Evolutionary conservation across 1,284 basidiomycete genomes (phyloP).

Genomic region (Ganoderma leucocontextum): DNA sequence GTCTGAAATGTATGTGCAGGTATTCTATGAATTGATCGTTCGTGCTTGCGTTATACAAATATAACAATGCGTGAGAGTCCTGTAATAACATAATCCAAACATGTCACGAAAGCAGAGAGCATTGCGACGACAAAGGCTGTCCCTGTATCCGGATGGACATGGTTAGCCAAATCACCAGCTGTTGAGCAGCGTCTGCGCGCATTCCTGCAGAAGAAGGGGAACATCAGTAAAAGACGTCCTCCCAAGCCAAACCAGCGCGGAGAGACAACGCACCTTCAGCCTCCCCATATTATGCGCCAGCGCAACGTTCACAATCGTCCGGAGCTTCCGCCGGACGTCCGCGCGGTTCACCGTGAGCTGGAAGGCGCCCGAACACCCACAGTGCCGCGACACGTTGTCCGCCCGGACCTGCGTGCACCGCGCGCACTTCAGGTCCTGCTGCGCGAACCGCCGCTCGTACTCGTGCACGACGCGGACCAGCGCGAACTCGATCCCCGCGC

Average conservation of each 20-base stretch:
- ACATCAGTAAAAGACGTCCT: slow-evolving; percentile 3
- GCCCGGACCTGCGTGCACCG: slow-evolving; percentile 91
- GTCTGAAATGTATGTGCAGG: not conserved
- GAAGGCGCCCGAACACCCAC: slow-evolving; percentile 89
- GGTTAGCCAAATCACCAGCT: slow-evolving; percentile 27
- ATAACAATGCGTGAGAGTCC: slow-evolving; percentile 29
- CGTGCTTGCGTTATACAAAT: slow-evolving; percentile 18
- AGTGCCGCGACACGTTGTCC: slow-evolving; percentile 87
- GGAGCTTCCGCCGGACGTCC: slow-evolving; percentile 74
- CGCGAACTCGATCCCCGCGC: slow-evolving; percentile 84
- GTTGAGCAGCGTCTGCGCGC: slow-evolving; percentile 33
- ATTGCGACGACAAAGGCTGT: slow-evolving; percentile 11
- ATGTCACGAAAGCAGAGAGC: slow-evolving; percentile 26
- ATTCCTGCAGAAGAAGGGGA: slow-evolving; percentile 50
- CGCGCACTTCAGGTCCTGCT: slow-evolving; percentile 89
- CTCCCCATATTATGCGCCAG: slow-evolving; percentile 73
- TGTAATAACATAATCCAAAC: slow-evolving; percentile 4
- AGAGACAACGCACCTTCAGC: slow-evolving; percentile 61
- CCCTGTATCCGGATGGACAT: not conserved
- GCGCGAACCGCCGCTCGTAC: slow-evolving; percentile 80
- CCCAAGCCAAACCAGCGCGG: not conserved
- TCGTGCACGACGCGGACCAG: slow-evolving; percentile 82
- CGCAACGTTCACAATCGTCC: slow-evolving; percentile 84
- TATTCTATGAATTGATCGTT: not conserved
- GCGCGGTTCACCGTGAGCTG: slow-evolving; percentile 73